Evolutionary conservation across 208 protist species (phyloP).

Genomic region (Wallacemonas sp.): DNA sequence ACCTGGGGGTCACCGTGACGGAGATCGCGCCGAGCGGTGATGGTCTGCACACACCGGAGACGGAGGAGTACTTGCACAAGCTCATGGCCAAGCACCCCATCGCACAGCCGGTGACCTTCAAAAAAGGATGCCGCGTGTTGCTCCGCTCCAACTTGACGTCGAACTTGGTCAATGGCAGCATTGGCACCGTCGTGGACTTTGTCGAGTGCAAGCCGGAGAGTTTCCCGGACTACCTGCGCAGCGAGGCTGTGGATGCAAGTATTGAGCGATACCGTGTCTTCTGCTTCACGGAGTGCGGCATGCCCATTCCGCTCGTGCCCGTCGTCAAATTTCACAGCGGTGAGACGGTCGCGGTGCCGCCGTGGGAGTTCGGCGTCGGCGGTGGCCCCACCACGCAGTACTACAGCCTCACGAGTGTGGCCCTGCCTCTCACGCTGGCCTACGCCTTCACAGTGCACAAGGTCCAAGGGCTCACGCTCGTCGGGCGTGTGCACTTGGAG

Average conservation of each 20-base stretch:
- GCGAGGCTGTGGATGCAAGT: slow-evolving; percentile 49
- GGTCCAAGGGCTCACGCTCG: slow-evolving; percentile 84
- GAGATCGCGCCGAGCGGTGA: slow-evolving; percentile 83
- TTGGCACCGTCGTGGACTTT: slow-evolving; percentile 87
- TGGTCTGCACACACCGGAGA: slow-evolving; percentile 77
- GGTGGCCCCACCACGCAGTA: slow-evolving; percentile 70
- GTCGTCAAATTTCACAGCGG: slow-evolving; percentile 88
- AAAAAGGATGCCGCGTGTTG: slow-evolving; percentile 86
- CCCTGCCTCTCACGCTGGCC: slow-evolving; percentile 76
- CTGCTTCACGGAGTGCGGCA: slow-evolving; percentile 79
- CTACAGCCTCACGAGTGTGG: slow-evolving; percentile 75
- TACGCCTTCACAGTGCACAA: slow-evolving; percentile 93
- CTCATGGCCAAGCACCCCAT: slow-evolving; percentile 84
- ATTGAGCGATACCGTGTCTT: slow-evolving; percentile 84
- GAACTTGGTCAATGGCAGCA: slow-evolving; percentile 87
- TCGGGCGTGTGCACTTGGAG: slow-evolving; percentile 86
- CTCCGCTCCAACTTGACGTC: slow-evolving; percentile 75
- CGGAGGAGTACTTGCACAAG: slow-evolving; percentile 76
- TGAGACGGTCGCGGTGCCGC: slow-evolving; percentile 73
- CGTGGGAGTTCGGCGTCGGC: slow-evolving; percentile 83
- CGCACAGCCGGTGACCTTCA: slow-evolving; percentile 79
- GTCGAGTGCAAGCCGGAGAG: slow-evolving; percentile 68
- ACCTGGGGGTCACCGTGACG: slow-evolving; percentile 72
- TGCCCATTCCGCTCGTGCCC: slow-evolving; percentile 76
- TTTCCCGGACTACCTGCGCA: slow-evolving; percentile 69